Evolutionary conservation across 176 grass and related monocot species (phyloP).

Genomic region (Canna indica): DNA sequence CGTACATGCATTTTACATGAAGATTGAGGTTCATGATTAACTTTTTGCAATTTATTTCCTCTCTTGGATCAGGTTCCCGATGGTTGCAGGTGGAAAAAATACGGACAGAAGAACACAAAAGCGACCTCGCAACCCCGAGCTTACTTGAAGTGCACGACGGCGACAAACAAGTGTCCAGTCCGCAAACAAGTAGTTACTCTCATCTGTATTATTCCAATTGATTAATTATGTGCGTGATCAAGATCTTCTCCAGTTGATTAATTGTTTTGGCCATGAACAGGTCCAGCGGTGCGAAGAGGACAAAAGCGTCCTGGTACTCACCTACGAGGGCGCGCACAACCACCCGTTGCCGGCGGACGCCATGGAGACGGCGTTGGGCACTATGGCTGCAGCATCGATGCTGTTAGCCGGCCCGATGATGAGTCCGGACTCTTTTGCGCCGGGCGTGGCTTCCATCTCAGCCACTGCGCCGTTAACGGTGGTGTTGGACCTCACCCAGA

Average conservation of each 20-base stretch:
- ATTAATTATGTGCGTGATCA: conserved; percentile 3
- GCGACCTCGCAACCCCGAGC: conserved; percentile 82
- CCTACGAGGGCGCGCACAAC: conserved; percentile 90
- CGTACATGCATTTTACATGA: background rate
- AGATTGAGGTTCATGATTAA: background rate
- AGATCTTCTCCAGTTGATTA: background rate
- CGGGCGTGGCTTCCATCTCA: conserved; percentile 89
- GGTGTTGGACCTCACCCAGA: conserved; percentile 73
- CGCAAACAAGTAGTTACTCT: conserved; percentile 54
- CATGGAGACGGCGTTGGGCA: conserved; percentile 87
- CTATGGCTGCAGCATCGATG: conserved; percentile 65
- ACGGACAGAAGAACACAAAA: conserved; percentile 89
- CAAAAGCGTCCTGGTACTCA: conserved; percentile 68
- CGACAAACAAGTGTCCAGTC: conserved; percentile 54
- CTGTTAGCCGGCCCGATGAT: conserved; percentile 51
- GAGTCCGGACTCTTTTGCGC: conserved; percentile 66
- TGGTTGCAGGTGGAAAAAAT: conserved; percentile 94
- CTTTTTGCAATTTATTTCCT: background rate
- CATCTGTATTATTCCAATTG: no score
- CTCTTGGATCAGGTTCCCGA: conserved; percentile 48
- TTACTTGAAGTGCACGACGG: conserved; percentile 94
- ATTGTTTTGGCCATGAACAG: conserved; percentile 10
- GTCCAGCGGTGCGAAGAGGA: conserved; percentile 91
- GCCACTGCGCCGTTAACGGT: conserved; percentile 82
- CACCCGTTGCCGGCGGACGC: conserved; percentile 82